These are phyloP conservation scores for Lichtheimia ramosa DNA, from an alignment of 371 early-diverging fungal genomes.

Conservation along the genomic window DNA sequence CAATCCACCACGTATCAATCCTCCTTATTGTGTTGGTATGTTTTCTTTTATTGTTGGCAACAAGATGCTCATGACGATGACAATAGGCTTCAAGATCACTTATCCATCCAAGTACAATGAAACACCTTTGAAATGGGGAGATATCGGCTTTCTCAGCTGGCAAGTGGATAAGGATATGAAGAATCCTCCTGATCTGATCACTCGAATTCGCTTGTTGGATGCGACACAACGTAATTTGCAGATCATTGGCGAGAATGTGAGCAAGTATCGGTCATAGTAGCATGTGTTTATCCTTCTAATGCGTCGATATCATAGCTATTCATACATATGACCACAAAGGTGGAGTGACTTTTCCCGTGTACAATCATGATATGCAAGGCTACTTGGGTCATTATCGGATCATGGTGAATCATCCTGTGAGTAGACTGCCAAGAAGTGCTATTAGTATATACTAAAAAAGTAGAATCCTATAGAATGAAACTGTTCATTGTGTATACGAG, in stretches of 20 bases:
- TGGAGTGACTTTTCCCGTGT: slow-evolving; percentile 17
- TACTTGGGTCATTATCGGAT: slow-evolving; percentile 25
- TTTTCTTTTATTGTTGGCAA: not conserved
- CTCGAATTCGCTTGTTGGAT: slow-evolving; percentile 34
- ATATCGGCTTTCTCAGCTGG: slow-evolving; percentile 24
- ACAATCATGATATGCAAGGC: slow-evolving; percentile 20
- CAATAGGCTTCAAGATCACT: slow-evolving; percentile 24
- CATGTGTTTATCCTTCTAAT: no score
- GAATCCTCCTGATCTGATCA: slow-evolving; percentile 24
- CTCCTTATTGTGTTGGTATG: slow-evolving; percentile 13
- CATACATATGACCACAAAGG: slow-evolving; percentile 23
- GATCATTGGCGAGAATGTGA: slow-evolving; percentile 31
- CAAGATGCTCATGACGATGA: not conserved
- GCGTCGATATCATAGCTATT: slow-evolving; percentile 20
- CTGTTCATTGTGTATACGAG: slow-evolving; percentile 25
- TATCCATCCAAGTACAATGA: slow-evolving; percentile 22
- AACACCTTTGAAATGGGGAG: slow-evolving; percentile 13
- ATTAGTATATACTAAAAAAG: no score
- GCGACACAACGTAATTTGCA: slow-evolving; percentile 23
- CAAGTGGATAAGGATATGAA: slow-evolving; percentile 22
- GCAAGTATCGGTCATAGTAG: slow-evolving; percentile 12
- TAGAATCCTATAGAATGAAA: slow-evolving; percentile 17
- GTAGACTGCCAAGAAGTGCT: not conserved
- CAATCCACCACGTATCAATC: slow-evolving; percentile 12
- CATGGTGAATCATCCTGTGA: slow-evolving; percentile 24